A percentile compares a stretch with the other conserved stretches of the same genome.
These are phyloP conservation scores for Moniliella sp. DNA, from an alignment of 1,284 basidiomycete species.

Conservation along the genomic window DNA sequence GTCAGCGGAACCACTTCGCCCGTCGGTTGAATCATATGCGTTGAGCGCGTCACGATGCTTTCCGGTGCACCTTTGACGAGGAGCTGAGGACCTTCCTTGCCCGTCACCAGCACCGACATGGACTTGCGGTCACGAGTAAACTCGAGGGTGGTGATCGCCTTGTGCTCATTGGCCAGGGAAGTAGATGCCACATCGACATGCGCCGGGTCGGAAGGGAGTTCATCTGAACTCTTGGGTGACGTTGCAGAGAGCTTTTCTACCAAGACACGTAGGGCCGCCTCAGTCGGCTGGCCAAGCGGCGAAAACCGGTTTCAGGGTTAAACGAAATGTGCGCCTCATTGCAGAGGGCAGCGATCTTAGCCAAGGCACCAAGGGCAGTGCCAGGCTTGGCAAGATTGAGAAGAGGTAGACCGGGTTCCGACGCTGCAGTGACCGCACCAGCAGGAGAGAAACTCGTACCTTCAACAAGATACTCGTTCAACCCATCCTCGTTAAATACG, in stretches of 20 bases:
- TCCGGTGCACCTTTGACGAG: conserved; percentile 82
- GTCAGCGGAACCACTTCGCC: neutral
- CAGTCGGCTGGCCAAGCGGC: conserved; percentile 80
- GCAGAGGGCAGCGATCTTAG: conserved; percentile 71
- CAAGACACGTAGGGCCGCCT: conserved; percentile 34
- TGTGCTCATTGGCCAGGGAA: conserved; percentile 58
- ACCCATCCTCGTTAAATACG: conserved; percentile 38
- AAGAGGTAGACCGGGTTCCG: neutral
- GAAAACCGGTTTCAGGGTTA: conserved; percentile 10
- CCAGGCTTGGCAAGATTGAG: conserved; percentile 1
- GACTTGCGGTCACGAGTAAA: conserved; percentile 89
- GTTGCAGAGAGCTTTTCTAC: conserved; percentile 57
- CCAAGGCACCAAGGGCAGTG: conserved; percentile 47
- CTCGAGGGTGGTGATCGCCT: conserved; percentile 64
- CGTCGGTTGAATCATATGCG: conserved; percentile 8
- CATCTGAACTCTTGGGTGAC: conserved; percentile 34
- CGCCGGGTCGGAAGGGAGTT: conserved; percentile 43
- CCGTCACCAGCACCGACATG: conserved; percentile 68
- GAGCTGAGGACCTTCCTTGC: conserved; percentile 37
- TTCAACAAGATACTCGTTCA: conserved; percentile 56
- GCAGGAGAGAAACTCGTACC: conserved; percentile 70
- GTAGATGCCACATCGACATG: conserved; percentile 48
- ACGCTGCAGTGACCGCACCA: conserved; percentile 43
- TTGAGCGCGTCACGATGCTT: conserved; percentile 67
- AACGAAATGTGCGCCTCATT: conserved; percentile 59